phyloP scores from a whole-genome alignment of 2,329 filamentous ascomycete genomes.

The Aspergillus aculeatus region DNA sequence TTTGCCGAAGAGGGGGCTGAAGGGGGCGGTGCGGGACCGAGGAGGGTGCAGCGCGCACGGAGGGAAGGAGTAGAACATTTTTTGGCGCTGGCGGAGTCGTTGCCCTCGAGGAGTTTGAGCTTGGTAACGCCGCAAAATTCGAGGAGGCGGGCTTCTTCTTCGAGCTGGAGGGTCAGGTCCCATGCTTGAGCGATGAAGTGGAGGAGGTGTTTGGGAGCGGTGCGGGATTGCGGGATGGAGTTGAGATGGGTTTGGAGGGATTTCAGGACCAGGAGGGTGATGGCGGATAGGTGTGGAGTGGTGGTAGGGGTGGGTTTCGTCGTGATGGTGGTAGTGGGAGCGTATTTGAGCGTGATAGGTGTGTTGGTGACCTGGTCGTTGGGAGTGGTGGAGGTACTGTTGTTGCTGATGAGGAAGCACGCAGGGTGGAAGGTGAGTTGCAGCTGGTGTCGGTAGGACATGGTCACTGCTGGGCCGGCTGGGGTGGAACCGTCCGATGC shows the following conservation, averaged over 20 bases:
- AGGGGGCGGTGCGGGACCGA: slow-evolving; percentile 23
- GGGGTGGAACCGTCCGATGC: slow-evolving; percentile 19
- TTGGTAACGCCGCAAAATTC: slow-evolving; percentile 47
- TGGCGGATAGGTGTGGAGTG: slow-evolving; percentile 31
- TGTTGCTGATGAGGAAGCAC: slow-evolving; percentile 31
- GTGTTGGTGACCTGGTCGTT: slow-evolving; percentile 23
- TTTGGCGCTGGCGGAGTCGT: slow-evolving; percentile 9
- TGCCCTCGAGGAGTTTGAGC: slow-evolving; percentile 30
- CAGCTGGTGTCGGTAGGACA: slow-evolving; percentile 45
- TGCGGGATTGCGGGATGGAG: slow-evolving; percentile 35
- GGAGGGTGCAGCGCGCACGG: slow-evolving; percentile 40
- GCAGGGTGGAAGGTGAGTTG: slow-evolving; percentile 44
- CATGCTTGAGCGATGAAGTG: slow-evolving; percentile 44
- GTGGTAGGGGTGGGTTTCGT: slow-evolving; percentile 13
- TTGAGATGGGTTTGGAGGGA: slow-evolving; percentile 40
- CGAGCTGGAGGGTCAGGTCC: slow-evolving; percentile 39
- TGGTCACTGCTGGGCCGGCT: slow-evolving; percentile 37
- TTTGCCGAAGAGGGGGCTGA: slow-evolving; percentile 1
- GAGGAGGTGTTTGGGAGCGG: slow-evolving; percentile 41
- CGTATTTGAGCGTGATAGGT: slow-evolving; percentile 38
- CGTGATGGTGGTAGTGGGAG: slow-evolving; percentile 16
- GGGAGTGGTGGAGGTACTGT: slow-evolving; percentile 20
- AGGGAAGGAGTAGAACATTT: slow-evolving; percentile 20
- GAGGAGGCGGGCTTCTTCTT: slow-evolving; percentile 46
- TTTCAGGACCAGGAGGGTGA: slow-evolving; percentile 43